Base-by-base conservation (phyloP, 768 basidiomycete species). In the Lactifluus subvellereus region DNA sequence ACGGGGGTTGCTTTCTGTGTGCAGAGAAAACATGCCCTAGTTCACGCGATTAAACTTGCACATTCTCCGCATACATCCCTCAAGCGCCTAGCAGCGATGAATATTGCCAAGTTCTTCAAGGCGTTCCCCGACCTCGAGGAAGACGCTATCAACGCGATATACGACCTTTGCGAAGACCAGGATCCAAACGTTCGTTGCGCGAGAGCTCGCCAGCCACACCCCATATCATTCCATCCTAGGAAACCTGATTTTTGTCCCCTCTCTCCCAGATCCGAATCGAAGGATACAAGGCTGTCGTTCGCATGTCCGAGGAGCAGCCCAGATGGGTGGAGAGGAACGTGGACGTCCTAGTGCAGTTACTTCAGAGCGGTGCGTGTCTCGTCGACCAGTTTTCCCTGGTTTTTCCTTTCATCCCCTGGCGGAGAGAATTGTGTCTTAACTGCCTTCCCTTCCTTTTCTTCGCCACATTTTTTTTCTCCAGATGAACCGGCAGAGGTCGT, bases 141-240 rank as follows among this genome's bases (percentile, higher is more conserved):
- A 67, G 81, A 81, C 22, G 85, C 85, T 6, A 87, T 89, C 69
- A 85, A 89, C 67, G 84, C 85, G n/a, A 80, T 89, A 13, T 89
- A 89, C 68, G 88, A 89, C 73, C 74, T 89, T 0, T 89, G 88
- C 70, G 88, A 89, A 71, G 88, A 89, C 74, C 81, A 81, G 53
- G 79, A 80, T 43, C 67, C 79, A 13, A 74, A 75, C 66, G 87
- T 86, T 66, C 48, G 77, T 62, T 11, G 43, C 32, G 32, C 27
- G 27, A 27, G 27, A 27, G 27, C 27, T 27, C 20, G 13, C 33
- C 37, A 35, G 11, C 13, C 22, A 1, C 0, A 55, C 62, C 55
- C 61, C 60, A 11, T 57, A 11, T 13, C 13, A 40, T 40, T 59
- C 54, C 40, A 7, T 6, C n/a, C 20, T 38, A 20, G 11, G n/a